Conservation (phyloP, 768 basidiomycete species). For the Boletus subcaerulescens region DNA sequence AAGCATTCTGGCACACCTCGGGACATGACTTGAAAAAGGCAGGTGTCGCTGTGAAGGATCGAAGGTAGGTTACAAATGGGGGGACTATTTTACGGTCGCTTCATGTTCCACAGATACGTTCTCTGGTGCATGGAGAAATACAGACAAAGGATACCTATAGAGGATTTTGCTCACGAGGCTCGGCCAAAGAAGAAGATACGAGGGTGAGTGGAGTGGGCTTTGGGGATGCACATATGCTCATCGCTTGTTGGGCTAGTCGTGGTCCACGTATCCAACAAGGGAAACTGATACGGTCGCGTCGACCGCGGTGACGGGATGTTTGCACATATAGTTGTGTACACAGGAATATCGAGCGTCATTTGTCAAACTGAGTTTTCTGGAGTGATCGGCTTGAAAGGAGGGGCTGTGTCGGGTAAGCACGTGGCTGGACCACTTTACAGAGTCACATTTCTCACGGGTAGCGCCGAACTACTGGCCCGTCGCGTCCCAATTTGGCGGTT, state of each 20-base stretch:
- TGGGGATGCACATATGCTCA: not conserved
- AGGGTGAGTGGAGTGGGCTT: constrained; percentile 51
- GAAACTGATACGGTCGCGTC: constrained; percentile 67
- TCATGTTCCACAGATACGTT: constrained; percentile 56
- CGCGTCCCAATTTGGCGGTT: constrained; percentile 15
- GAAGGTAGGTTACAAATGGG: constrained; percentile 49
- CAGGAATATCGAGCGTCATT: constrained; percentile 10
- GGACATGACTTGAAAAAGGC: constrained; percentile 59
- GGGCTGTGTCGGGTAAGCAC: constrained; percentile 25
- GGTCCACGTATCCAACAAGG: constrained; percentile 74
- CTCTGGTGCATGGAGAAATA: constrained; percentile 86
- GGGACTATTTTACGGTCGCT: not conserved
- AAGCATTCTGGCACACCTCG: constrained; percentile 62
- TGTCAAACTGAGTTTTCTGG: constrained; percentile 6
- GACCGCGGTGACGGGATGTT: constrained; percentile 31
- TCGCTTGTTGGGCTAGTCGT: constrained; percentile 43
- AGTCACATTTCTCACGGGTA: constrained; percentile 31
- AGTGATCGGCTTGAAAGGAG: constrained; percentile 12
- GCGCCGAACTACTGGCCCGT: constrained; percentile 18
- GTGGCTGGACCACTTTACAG: constrained; percentile 22
- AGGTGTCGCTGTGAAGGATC: constrained; percentile 64
- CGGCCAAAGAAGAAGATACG: constrained; percentile 74
- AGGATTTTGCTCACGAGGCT: constrained; percentile 61
- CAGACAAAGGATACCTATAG: constrained; percentile 51
- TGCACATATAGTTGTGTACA: constrained; percentile 8